Percentiles rank a stretch among this genome's conserved stretches.
Evolutionary conservation across 192 early-diverging fungal species (phyloP).

Genomic region (Rhizophagus clarus): DNA sequence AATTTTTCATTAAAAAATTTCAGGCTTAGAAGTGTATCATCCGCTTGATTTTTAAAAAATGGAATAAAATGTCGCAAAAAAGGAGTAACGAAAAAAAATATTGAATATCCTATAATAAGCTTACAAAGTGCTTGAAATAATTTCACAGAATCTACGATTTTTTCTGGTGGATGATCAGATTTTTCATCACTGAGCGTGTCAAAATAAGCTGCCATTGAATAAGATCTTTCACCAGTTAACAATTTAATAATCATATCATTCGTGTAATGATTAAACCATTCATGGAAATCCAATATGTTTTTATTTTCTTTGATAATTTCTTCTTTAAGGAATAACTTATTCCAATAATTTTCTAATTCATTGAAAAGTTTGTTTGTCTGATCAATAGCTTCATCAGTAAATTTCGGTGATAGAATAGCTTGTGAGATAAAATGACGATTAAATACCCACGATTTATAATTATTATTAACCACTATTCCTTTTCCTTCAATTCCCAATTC

Average conservation of each 20-base stretch:
- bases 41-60: too few relatives aligned
- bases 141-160: too few relatives aligned
- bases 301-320: background rate
- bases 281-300: background rate
- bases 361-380: background rate
- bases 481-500: background rate
- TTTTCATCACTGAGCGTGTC: background rate
- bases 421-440: conserved; percentile 10
- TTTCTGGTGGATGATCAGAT: background rate
- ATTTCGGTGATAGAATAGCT: background rate
- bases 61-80: too few relatives aligned
- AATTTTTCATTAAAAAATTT: too few relatives aligned
- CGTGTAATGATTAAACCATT: conserved; percentile 1
- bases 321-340: background rate
- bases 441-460: background rate
- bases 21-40: too few relatives aligned
- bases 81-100: too few relatives aligned
- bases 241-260: background rate
- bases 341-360: conserved; percentile 1
- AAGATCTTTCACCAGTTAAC: background rate
- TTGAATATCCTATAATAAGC: too few relatives aligned
- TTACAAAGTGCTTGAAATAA: too few relatives aligned
- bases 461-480: background rate
- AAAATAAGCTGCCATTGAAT: background rate
- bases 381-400: background rate